Conservation (phyloP, 2,329 filamentous ascomycete genomes). For the Blastomyces gilchristii region DNA sequence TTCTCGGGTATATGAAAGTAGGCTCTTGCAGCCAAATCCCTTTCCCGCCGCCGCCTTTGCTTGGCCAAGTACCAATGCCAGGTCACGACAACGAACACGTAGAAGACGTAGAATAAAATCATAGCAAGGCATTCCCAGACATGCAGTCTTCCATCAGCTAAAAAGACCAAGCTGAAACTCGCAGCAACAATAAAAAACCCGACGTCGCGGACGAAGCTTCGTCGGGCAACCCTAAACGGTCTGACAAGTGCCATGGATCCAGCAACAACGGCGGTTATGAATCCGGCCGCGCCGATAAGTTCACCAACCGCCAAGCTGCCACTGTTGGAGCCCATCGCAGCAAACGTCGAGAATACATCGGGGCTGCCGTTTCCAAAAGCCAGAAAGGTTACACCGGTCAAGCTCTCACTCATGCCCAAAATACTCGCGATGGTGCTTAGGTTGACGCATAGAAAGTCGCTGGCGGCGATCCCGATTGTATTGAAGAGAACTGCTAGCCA, state of each 20-base stretch:
- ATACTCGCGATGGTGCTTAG: conserved; percentile 83
- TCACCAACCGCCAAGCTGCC: conserved; percentile 95
- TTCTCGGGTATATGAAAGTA: conserved; percentile 56
- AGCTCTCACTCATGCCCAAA: conserved; percentile 85
- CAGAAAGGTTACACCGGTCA: conserved; percentile 91
- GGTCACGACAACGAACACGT: conserved; percentile 74
- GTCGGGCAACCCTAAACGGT: conserved; percentile 82
- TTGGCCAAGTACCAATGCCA: conserved; percentile 83
- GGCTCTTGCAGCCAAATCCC: conserved; percentile 61
- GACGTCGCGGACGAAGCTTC: conserved; percentile 84
- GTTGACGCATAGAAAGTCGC: conserved; percentile 97
- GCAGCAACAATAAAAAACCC: conserved; percentile 84
- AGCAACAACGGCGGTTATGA: conserved; percentile 92
- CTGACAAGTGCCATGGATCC: conserved; percentile 96
- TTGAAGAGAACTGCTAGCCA: conserved; percentile 90
- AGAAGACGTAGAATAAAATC: conserved; percentile 85
- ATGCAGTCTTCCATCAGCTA: conserved; percentile 72
- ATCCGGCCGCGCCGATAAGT: conserved; percentile 84
- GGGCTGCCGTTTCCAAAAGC: conserved; percentile 97
- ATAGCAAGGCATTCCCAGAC: conserved; percentile 85
- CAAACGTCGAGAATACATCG: conserved; percentile 97
- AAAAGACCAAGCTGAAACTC: conserved; percentile 73
- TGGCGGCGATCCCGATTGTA: conserved; percentile 94
- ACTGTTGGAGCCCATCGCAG: conserved; percentile 92
- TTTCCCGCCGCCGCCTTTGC: conserved; percentile 50